Conservation (phyloP, 306 rosid species). For the Psophocarpus tetragonolobus region DNA sequence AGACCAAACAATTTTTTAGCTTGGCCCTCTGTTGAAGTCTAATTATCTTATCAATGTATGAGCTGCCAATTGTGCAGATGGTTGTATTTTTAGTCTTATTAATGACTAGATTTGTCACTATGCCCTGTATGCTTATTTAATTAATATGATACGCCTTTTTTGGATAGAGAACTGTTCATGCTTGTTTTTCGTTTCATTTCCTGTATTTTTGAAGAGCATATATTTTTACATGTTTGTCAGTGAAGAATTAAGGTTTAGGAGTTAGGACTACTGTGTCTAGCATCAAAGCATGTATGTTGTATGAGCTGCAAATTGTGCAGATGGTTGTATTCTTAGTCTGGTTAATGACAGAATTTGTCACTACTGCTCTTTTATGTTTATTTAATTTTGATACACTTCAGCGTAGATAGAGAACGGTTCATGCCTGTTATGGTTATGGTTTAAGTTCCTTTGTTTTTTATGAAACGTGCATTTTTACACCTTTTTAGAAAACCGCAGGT, state of each 20-base stretch:
- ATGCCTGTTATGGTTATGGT: not conserved
- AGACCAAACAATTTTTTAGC: conserved; percentile 26
- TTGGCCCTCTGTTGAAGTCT: not conserved
- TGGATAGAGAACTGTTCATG: not conserved
- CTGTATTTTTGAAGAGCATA: not conserved
- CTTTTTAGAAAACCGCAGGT: not conserved
- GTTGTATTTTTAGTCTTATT: conserved; percentile 35
- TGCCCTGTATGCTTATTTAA: not conserved
- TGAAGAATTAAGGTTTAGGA: too few species aligned
- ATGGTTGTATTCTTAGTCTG: conserved; percentile 38
- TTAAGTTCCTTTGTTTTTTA: not conserved
- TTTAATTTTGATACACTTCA: not conserved
- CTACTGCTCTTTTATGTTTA: not conserved
- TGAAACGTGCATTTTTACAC: not conserved
- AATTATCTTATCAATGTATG: conserved; percentile 20
- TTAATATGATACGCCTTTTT: not conserved
- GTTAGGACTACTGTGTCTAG: too few species aligned
- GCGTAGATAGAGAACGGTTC: not conserved
- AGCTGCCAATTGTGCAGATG: conserved; percentile 43
- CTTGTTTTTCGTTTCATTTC: not conserved
- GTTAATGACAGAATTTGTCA: not conserved
- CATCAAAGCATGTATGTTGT: too few species aligned
- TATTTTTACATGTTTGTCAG: too few species aligned
- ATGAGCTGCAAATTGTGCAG: conserved; percentile 41
- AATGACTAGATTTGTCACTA: not conserved